These are phyloP conservation scores for Serendipita sp. DNA, from an alignment of 768 basidiomycete genomes.

Conservation along the genomic window DNA sequence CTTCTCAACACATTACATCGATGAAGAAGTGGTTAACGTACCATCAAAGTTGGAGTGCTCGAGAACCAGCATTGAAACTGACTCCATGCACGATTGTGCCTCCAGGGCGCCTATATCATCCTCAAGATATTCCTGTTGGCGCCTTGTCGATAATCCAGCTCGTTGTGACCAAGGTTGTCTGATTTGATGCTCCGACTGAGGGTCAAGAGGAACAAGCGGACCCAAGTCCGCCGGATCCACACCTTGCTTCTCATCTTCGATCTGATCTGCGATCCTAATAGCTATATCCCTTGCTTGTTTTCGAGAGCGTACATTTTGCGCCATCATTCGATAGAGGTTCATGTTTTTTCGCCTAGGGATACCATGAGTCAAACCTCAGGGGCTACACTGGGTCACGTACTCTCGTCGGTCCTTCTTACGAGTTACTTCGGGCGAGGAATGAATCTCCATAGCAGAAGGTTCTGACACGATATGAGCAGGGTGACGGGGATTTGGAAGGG, in stretches of 20 bases:
- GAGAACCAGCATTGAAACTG: slow-evolving; percentile 60
- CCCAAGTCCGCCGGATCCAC: neutral
- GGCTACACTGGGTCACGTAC: no score
- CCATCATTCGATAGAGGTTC: neutral
- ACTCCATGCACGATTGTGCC: slow-evolving; percentile 48
- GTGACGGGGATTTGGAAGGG: neutral
- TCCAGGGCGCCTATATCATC: slow-evolving; percentile 45
- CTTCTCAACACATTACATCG: neutral
- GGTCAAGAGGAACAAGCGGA: neutral
- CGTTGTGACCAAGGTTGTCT: neutral
- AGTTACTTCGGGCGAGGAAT: no score
- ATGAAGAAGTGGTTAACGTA: slow-evolving; percentile 19
- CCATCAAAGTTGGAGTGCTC: slow-evolving; percentile 92
- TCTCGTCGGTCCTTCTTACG: no score
- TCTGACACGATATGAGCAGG: neutral
- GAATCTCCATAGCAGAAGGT: no score
- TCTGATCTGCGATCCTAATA: slow-evolving; percentile 4
- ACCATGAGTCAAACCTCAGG: no score
- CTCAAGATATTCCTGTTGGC: slow-evolving; percentile 13
- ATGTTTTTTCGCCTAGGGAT: no score
- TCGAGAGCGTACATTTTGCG: neutral
- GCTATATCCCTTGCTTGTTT: slow-evolving; percentile 2
- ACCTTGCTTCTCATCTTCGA: slow-evolving; percentile 3
- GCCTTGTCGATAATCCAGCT: slow-evolving; percentile 31
- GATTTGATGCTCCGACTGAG: neutral